Evolutionary conservation across 345 rosid genomes (phyloP), one percentile per base, ranked within the genome.

Genomic region (Hibiscus tridactylites): DNA sequence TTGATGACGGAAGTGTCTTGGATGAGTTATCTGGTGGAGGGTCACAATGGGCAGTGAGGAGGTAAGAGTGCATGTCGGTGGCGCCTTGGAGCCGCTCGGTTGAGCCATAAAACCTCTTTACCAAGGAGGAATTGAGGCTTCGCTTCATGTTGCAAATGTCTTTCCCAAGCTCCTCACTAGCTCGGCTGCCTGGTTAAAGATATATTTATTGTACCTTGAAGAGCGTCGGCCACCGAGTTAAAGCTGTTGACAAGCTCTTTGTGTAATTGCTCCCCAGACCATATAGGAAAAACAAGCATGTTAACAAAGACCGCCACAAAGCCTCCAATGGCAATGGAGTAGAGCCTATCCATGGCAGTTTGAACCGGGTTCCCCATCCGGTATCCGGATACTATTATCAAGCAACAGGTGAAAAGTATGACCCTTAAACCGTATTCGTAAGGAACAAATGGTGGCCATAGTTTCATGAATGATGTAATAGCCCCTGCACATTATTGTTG

Each of bases 381-480:
- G 91, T 90, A 83, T 24, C 90, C 88, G 0, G 91, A 84, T 33
- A 85, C 82, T 59, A 84, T 84, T 78, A 89, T 85, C 83, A 89
- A 72, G 65, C 91, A 87, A 74, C 74, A 89, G 65, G 94, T 89
- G 74, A 87, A 87, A 44, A 84, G 88, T 61, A 82, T 75, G 63
- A 88, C 91, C 53, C 82, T 76, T 74, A 88, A 88, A 10, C 93
- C 88, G 53, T 88, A 87, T 71, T 88, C 93, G 70, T 88, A 88
- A 9, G 85, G 88, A 69, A 78, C 80, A 1, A 89, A 81, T 4
- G 88, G 83, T 50, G 94, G 88, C 94, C 90, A 89, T 61, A 50
- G 35, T 78, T 87, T 89, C 85, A 89, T 80, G 71, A 87, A 84
- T 24, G 91, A 89, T 71, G 94, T 85, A 13, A 83, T 54, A 50